Conservation (phyloP, 202 grass and related monocot genomes). For the Setaria italica region DNA sequence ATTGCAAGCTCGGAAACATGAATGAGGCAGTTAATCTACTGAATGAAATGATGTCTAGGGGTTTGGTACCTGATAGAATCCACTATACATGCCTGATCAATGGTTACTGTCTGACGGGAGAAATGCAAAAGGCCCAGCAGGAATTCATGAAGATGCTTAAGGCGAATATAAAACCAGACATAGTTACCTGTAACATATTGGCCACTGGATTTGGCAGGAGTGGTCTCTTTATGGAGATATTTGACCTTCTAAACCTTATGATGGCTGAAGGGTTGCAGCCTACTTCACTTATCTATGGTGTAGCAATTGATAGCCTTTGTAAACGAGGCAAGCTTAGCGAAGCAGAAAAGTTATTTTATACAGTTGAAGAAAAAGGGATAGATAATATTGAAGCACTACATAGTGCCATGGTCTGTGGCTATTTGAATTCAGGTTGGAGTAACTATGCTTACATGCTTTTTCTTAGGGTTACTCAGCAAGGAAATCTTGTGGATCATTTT, state of each 20-base stretch:
- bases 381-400: neutral
- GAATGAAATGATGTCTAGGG: slow-evolving; percentile 63
- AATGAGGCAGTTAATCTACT: slow-evolving; percentile 64
- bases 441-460: neutral
- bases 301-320: neutral
- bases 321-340: neutral
- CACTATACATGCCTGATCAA: slow-evolving; percentile 79
- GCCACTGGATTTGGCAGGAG: neutral
- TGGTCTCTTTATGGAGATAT: neutral
- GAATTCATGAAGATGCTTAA: slow-evolving; percentile 67
- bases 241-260: neutral
- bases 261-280: neutral
- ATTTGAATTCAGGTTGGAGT: neutral
- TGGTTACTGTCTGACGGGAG: slow-evolving; percentile 66
- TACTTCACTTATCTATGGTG: neutral
- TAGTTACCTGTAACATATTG: slow-evolving; percentile 34
- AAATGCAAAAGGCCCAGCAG: slow-evolving; percentile 57
- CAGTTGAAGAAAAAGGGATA: neutral
- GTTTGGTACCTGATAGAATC: slow-evolving; percentile 64
- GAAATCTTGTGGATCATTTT: neutral
- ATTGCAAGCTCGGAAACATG: slow-evolving; percentile 68
- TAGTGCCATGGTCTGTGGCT: neutral
- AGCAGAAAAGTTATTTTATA: neutral
- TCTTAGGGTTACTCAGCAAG: neutral
- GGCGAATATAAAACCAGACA: slow-evolving; percentile 66